A percentile compares a stretch with the other conserved stretches of the same genome.
Evolutionary conservation across 768 basidiomycete species (phyloP).

Genomic region (Trametopsis cervina): DNA sequence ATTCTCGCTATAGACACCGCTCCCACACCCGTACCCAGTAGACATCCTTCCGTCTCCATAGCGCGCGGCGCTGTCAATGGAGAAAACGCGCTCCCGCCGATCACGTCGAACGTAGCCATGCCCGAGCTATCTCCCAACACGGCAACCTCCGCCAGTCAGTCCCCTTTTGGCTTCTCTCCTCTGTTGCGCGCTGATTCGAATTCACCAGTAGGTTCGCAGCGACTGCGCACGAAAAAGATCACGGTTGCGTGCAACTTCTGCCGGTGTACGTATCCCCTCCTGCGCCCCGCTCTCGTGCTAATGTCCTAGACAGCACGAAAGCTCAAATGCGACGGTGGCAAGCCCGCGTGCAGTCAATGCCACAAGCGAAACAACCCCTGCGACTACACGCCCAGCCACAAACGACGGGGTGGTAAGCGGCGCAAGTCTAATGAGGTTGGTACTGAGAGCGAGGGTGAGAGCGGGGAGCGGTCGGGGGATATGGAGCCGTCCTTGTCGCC

Average conservation of each 20-base stretch:
- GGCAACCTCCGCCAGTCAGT: constrained; percentile 33
- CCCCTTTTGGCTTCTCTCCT: constrained; percentile 8
- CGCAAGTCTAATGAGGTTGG: constrained; percentile 49
- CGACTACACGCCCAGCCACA: constrained; percentile 73
- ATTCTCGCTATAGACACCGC: constrained; percentile 59
- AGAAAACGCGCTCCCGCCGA: constrained; percentile 13
- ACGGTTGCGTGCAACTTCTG: constrained; percentile 90
- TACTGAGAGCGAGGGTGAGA: constrained; percentile 30
- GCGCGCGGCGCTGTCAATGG: constrained; percentile 15
- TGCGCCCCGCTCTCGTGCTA: constrained; percentile 16
- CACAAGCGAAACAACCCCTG: constrained; percentile 71
- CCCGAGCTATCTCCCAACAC: constrained; percentile 24
- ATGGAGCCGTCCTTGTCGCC: constrained; percentile 52
- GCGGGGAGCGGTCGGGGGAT: constrained; percentile 45
- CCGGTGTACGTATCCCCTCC: constrained; percentile 54
- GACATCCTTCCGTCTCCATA: constrained; percentile 35
- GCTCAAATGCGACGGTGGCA: constrained; percentile 82
- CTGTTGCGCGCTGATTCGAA: constrained; percentile 11
- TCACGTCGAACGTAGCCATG: constrained; percentile 8
- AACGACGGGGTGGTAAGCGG: constrained; percentile 50
- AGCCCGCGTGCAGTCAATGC: constrained; percentile 79
- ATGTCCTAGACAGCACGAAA: constrained; percentile 56
- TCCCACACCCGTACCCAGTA: constrained; percentile 34
- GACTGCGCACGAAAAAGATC: constrained; percentile 76
- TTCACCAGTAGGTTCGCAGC: constrained; percentile 42